Evolutionary conservation across 495 filamentous ascomycete genomes (phyloP), one percentile per base, ranked within the genome.

Genomic region (Annulohypoxylon moriforme): DNA sequence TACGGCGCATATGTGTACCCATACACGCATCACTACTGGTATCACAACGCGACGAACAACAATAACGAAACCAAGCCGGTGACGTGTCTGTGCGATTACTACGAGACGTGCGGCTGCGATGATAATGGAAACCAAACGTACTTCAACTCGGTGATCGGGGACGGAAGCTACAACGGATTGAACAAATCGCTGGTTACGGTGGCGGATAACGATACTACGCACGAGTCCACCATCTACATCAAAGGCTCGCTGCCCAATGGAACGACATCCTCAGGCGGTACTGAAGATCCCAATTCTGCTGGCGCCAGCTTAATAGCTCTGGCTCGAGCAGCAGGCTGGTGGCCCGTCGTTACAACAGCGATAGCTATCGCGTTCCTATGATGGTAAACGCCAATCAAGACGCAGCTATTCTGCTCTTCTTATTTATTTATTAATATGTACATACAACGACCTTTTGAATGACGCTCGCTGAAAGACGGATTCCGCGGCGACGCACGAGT

Each of bases 191-290:
- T 91, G 4, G 85, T 92, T 31, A 85, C 70, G 2, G 86, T 97
- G 14, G 85, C 85, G 0, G 73, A 87, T 7, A 94, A 97, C 73
- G 92, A 91, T 24, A 96, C 89, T 0, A 82, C 79, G 47, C 60
- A 82, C 53, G 22, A 76, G 8, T 16, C 31, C 10, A 94, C 88
- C 16, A 87, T 98, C 65, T 82, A 93, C 58, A 84, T 98, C 78
- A 96, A 96, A 70, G 96, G 96, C 10, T 94, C 93, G 0, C 79
- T 98, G 49, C 89, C 91, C 18, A 96, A 96, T 73, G 94, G 92
- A 25, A 97, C 94, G 1, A 94, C 92, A 0, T 86, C 87, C 4
- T 76, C 85, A 13, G 88, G 89, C 22, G 89, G 87, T 24, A 80
- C 76, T 10, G 86, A 87, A 50, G 80, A 81, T 47, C 69, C 76